Percentiles rank a stretch among this genome's conserved stretches.
Conservation (phyloP, 2,329 filamentous ascomycete species). For the Neonectria neomacrospora region DNA sequence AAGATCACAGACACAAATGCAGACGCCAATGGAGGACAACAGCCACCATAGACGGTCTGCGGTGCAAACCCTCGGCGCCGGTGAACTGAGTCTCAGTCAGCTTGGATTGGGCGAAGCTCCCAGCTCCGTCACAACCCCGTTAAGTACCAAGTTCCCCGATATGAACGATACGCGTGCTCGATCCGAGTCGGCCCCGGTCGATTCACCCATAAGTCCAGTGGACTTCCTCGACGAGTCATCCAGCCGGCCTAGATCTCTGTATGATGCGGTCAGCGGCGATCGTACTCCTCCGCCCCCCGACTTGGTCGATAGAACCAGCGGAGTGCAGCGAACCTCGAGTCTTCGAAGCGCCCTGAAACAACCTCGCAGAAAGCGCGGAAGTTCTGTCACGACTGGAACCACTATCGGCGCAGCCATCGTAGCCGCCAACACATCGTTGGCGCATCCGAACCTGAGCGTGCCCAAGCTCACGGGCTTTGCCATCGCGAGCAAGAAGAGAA, state of each 20-base stretch:
- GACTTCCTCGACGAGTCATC: slow-evolving; percentile 50
- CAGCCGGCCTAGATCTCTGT: slow-evolving; percentile 60
- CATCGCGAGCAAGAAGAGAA: slow-evolving; percentile 94
- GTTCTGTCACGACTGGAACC: slow-evolving; percentile 75
- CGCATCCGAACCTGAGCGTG: slow-evolving; percentile 69
- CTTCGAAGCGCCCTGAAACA: slow-evolving; percentile 69
- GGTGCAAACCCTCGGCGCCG: slow-evolving; percentile 87
- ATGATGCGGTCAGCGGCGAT: slow-evolving; percentile 64
- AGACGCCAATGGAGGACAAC: slow-evolving; percentile 40
- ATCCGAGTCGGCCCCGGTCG: slow-evolving; percentile 69
- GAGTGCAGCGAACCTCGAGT: slow-evolving; percentile 72
- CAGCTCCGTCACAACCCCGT: slow-evolving; percentile 65
- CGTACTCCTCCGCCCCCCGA: slow-evolving; percentile 73
- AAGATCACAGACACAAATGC: slow-evolving; percentile 47
- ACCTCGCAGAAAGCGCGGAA: slow-evolving; percentile 80
- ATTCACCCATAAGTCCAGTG: slow-evolving; percentile 47
- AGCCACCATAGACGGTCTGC: slow-evolving; percentile 76
- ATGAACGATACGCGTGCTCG: slow-evolving; percentile 58
- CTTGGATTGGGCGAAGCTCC: slow-evolving; percentile 78
- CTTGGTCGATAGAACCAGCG: slow-evolving; percentile 70
- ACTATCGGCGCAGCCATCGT: slow-evolving; percentile 78
- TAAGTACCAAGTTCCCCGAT: slow-evolving; percentile 66
- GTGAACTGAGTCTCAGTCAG: slow-evolving; percentile 89
- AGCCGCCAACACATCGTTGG: slow-evolving; percentile 76
- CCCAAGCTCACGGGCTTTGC: slow-evolving; percentile 94